Evolutionary conservation across 352 stramenopile species (phyloP).

Genomic region (Phytophthora tentaculata): DNA sequence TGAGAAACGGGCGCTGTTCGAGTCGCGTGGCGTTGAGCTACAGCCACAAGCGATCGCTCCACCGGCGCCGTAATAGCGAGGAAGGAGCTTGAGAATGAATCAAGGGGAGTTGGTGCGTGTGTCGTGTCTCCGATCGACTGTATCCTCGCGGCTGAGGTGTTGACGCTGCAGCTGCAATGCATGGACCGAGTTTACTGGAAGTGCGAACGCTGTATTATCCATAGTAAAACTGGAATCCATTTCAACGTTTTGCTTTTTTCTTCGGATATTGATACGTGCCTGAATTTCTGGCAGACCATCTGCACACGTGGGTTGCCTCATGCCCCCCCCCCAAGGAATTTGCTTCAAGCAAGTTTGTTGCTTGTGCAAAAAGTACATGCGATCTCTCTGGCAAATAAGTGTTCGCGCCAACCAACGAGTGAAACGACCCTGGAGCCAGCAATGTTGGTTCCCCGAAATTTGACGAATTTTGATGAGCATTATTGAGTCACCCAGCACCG

Average conservation of each 20-base stretch:
- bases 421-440: too few relatives aligned
- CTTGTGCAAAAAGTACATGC: background rate
- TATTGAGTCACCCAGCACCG: slow-evolving; percentile 24
- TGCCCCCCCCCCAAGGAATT: slow-evolving; percentile 3
- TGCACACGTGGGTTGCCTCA: slow-evolving; percentile 10
- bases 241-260: slow-evolving; percentile 21
- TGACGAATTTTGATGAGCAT: slow-evolving; percentile 9
- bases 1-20: slow-evolving; percentile 45
- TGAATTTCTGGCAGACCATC: slow-evolving; percentile 9
- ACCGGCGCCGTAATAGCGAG: slow-evolving; percentile 23
- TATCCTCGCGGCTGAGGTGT: slow-evolving; percentile 3
- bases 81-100: background rate
- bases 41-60: slow-evolving; percentile 39
- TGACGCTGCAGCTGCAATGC: slow-evolving; percentile 6
- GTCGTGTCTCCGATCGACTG: slow-evolving; percentile 12
- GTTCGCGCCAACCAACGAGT: too few relatives aligned
- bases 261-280: too few relatives aligned
- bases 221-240: slow-evolving; percentile 25
- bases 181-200: slow-evolving; percentile 11
- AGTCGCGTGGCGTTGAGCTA: slow-evolving; percentile 40
- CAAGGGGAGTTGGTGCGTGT: slow-evolving; percentile 3
- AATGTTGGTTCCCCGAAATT: too few relatives aligned
- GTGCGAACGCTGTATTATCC: slow-evolving; percentile 23
- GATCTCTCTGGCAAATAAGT: background rate
- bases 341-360: background rate